Base-by-base conservation (phyloP, 176 grass and related monocot species). In the Otatea glauca region DNA sequence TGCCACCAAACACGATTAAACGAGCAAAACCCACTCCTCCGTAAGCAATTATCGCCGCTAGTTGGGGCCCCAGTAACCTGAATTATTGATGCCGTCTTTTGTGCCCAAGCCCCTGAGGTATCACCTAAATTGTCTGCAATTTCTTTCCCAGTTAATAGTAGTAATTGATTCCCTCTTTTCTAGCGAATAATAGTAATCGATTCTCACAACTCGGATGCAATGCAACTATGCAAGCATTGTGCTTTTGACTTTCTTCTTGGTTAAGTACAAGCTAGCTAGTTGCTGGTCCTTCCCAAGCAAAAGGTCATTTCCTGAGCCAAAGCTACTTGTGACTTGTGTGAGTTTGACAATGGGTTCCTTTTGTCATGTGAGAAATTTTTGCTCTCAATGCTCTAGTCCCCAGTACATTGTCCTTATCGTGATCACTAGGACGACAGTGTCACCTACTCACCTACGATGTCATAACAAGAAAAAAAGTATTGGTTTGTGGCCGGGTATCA, bases 11-110 rank as follows among this genome's bases (percentile, higher is more conserved):
- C 70, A 48, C 21, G 71, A 74, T 63, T 5, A 29, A 1, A 29
- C 29, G 29, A 29, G 29, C 29, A 29, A 29, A 29, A 29, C 54
- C 25, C 12, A 0, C 12, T 0, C 4, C 55, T 73, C 81, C 69
- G 81, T 37, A 62, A 23, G 64, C 55, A 48, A 49, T 74, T 8
- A 37, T 50, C 68, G 12, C 56, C 80, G 37, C 80, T 35, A 15
- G 39, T 18, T 35, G 13, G 51, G 67, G 3, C 6, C 51, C 53
- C 68, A 60, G 5, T 15, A 45, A 9, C 53, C 32, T 50, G 72
- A 83, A 88, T 88, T 83, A 65, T 81, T 59, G 59, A 0, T 74
- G 55, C 24, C 42, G 6, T 48, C 23, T 59, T 87, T 55, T 66
- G 13, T 20, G 34, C n/a, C 25, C 47, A 25, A 1, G 12, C 13